Evolutionary conservation across 2,329 filamentous ascomycete species (phyloP).

Genomic region (Fusarium sp.): DNA sequence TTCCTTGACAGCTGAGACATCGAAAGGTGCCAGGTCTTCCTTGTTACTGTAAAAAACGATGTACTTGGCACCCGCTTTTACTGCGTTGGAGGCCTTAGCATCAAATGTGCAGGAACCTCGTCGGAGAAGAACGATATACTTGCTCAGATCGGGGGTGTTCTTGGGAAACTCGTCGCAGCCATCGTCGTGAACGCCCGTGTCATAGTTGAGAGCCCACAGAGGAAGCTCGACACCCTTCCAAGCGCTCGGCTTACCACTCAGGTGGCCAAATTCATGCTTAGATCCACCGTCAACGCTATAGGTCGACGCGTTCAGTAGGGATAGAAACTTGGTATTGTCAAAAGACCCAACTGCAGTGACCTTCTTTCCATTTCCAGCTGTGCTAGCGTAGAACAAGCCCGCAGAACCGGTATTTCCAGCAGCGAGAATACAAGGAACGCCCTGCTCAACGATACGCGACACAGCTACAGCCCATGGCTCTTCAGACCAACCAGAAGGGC

Average conservation of each 20-base stretch:
- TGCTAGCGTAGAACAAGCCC: slow-evolving; percentile 64
- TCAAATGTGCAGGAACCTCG: slow-evolving; percentile 69
- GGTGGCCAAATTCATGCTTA: slow-evolving; percentile 57
- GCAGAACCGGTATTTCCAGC: slow-evolving; percentile 63
- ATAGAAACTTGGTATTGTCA: slow-evolving; percentile 60
- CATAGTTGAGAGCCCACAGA: slow-evolving; percentile 62
- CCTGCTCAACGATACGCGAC: slow-evolving; percentile 64
- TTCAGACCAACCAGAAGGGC: slow-evolving; percentile 63
- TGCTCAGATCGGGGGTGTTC: slow-evolving; percentile 67
- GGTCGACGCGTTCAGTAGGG: slow-evolving; percentile 57
- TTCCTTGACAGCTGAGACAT: slow-evolving; percentile 49
- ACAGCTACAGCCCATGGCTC: slow-evolving; percentile 64
- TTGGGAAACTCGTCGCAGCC: slow-evolving; percentile 66
- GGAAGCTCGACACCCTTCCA: slow-evolving; percentile 63
- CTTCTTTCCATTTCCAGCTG: slow-evolving; percentile 61
- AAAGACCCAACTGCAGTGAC: slow-evolving; percentile 64
- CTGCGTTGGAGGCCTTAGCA: slow-evolving; percentile 65
- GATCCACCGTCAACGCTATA: slow-evolving; percentile 56
- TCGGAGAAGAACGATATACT: slow-evolving; percentile 69
- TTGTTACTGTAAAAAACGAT: slow-evolving; percentile 72
- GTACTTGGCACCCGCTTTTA: slow-evolving; percentile 68
- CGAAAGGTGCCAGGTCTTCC: slow-evolving; percentile 51
- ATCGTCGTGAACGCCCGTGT: slow-evolving; percentile 62
- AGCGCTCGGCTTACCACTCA: slow-evolving; percentile 54
- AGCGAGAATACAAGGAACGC: slow-evolving; percentile 65